phyloP scores from a whole-genome alignment of 2,329 filamentous ascomycete species.

The Fusarium falciforme region DNA sequence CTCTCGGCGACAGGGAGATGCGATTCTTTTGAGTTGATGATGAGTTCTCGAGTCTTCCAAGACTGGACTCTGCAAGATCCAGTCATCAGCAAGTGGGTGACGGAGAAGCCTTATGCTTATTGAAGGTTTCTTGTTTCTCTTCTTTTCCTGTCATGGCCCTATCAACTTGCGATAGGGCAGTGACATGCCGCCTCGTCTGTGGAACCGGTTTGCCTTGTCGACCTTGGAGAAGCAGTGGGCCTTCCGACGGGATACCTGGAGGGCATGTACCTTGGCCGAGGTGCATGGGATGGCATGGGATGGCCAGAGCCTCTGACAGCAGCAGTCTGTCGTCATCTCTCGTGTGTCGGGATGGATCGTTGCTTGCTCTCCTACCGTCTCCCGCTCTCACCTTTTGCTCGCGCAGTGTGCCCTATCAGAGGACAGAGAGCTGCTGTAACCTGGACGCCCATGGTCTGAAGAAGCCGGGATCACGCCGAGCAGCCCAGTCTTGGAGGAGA shows the following conservation, averaged over 20 bases:
- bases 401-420: slow-evolving; percentile 10
- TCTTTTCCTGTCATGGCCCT: slow-evolving; percentile 20
- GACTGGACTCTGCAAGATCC: slow-evolving; percentile 6
- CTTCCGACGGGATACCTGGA: slow-evolving; percentile 3
- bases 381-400: slow-evolving; percentile 4
- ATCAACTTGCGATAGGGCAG: slow-evolving; percentile 30
- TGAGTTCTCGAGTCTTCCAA: background rate
- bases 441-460: background rate
- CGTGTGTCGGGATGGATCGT: background rate
- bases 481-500: slow-evolving; percentile 6
- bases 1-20: background rate
- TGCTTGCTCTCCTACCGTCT: slow-evolving; percentile 17
- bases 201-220: slow-evolving; percentile 34
- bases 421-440: background rate
- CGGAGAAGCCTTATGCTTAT: slow-evolving; percentile 4
- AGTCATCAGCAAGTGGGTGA: slow-evolving; percentile 8
- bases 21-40: background rate
- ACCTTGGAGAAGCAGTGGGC: slow-evolving; percentile 26
- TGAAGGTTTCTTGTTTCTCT: slow-evolving; percentile 12
- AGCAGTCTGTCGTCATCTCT: slow-evolving; percentile 33
- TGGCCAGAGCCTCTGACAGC: slow-evolving; percentile 16
- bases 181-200: slow-evolving; percentile 34
- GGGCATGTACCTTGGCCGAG: slow-evolving; percentile 16
- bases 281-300: background rate
- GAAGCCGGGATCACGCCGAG: slow-evolving; percentile 7